Evolutionary conservation across 345 rosid genomes (phyloP).

Genomic region (Arabis alpina): DNA sequence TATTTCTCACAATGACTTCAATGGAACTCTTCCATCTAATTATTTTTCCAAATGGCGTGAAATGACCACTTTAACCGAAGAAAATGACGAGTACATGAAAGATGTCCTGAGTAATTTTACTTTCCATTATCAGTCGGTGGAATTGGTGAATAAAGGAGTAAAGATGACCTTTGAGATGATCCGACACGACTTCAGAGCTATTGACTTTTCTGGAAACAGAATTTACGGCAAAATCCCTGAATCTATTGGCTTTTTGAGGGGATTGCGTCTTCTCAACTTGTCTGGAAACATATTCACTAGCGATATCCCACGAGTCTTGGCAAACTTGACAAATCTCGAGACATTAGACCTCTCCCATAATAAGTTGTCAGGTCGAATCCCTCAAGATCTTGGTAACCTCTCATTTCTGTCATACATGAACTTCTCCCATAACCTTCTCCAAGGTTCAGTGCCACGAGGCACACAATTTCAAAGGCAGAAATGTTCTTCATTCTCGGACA

Average conservation of each 20-base stretch:
- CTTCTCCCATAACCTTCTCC: conserved; percentile 27
- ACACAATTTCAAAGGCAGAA: conserved; percentile 26
- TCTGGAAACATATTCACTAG: conserved; percentile 13
- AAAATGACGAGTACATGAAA: neutral
- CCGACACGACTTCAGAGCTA: conserved; percentile 10
- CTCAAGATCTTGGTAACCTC: conserved; percentile 12
- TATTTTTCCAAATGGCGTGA: neutral
- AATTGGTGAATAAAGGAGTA: conserved; percentile 27
- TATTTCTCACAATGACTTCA: conserved; percentile 45
- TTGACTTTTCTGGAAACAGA: conserved; percentile 9
- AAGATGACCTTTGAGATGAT: conserved; percentile 6
- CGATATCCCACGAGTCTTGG: neutral
- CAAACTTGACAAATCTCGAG: conserved; percentile 11
- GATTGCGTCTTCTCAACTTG: conserved; percentile 16
- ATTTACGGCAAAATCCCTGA: neutral
- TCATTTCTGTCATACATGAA: conserved; percentile 18
- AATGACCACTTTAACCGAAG: neutral
- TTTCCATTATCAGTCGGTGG: neutral
- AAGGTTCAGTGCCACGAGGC: conserved; percentile 27
- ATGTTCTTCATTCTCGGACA: conserved; percentile 10
- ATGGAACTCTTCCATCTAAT: conserved; percentile 14
- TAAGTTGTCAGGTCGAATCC: conserved; percentile 21
- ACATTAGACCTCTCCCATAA: conserved; percentile 1
- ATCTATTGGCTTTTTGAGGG: neutral
- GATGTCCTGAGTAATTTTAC: too few species aligned